Conservation (phyloP, 768 basidiomycete species). For the Russula earlei region DNA sequence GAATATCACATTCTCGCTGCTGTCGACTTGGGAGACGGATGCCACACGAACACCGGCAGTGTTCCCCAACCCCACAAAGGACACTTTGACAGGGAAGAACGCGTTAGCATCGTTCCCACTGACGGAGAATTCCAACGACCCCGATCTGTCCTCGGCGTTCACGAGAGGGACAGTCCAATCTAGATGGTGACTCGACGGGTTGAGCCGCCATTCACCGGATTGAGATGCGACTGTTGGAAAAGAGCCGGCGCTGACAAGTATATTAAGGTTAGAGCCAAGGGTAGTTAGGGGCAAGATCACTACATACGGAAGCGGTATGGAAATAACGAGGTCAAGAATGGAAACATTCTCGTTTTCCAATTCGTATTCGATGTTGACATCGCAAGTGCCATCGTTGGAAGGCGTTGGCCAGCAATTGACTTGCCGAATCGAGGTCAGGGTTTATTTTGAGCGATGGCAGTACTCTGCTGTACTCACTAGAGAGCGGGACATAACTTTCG, state of each 20-base stretch:
- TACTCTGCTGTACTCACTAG: slow-evolving; percentile 49
- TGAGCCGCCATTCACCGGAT: slow-evolving; percentile 73
- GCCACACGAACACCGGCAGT: slow-evolving; percentile 66
- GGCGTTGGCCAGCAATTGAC: slow-evolving; percentile 98
- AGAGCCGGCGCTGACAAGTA: slow-evolving; percentile 51
- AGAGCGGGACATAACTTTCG: slow-evolving; percentile 84
- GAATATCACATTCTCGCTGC: slow-evolving; percentile 41
- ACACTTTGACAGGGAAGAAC: slow-evolving; percentile 89
- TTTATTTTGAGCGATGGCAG: neutral
- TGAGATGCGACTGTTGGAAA: slow-evolving; percentile 78
- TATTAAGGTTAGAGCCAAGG: neutral
- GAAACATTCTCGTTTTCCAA: slow-evolving; percentile 77
- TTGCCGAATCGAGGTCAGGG: slow-evolving; percentile 24
- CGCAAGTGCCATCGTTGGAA: slow-evolving; percentile 83
- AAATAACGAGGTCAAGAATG: slow-evolving; percentile 78
- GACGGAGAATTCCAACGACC: slow-evolving; percentile 86
- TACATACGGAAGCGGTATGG: slow-evolving; percentile 87
- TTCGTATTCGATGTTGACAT: slow-evolving; percentile 96
- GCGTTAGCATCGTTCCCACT: slow-evolving; percentile 71
- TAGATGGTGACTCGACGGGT: slow-evolving; percentile 68
- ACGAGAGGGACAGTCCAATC: slow-evolving; percentile 78
- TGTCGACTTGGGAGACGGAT: slow-evolving; percentile 44
- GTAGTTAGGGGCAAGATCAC: neutral
- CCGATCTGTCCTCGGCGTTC: slow-evolving; percentile 53
- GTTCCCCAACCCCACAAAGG: slow-evolving; percentile 74